A percentile compares a stretch with the other conserved stretches of the same genome.
Evolutionary conservation across 352 stramenopile species (phyloP).

Genomic region (Bremia lactucae): DNA sequence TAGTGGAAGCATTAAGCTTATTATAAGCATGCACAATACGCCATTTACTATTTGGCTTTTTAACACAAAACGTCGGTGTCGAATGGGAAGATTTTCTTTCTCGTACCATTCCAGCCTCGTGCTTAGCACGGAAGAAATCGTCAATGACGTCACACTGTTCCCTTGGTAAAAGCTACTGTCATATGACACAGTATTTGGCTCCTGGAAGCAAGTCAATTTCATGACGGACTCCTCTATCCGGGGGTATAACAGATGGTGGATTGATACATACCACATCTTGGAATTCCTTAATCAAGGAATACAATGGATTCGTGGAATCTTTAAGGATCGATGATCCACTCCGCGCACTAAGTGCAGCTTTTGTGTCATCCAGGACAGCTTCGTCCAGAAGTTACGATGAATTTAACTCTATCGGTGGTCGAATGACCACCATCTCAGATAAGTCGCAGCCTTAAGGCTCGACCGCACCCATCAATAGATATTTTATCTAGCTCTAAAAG

Average conservation of each 20-base stretch:
- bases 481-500: no score
- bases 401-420: no score
- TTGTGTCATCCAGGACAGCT: neutral
- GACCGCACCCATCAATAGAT: no score
- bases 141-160: no score
- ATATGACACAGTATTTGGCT: neutral
- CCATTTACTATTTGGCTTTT: neutral
- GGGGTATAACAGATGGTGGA: neutral
- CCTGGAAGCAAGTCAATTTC: neutral
- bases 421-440: no score
- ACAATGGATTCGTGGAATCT: neutral
- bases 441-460: no score
- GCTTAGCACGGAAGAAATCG: neutral
- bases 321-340: neutral
- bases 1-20: no score
- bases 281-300: neutral
- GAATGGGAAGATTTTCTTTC: neutral
- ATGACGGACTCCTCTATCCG: no score
- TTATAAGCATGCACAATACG: constrained; percentile 1
- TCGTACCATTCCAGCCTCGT: neutral
- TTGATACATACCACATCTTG: neutral
- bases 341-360: no score
- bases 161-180: neutral
- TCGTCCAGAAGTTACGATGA: neutral
- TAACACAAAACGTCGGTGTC: neutral